Base-by-base conservation (phyloP, 2,329 filamentous ascomycete genomes). In the Monilinia laxa region DNA sequence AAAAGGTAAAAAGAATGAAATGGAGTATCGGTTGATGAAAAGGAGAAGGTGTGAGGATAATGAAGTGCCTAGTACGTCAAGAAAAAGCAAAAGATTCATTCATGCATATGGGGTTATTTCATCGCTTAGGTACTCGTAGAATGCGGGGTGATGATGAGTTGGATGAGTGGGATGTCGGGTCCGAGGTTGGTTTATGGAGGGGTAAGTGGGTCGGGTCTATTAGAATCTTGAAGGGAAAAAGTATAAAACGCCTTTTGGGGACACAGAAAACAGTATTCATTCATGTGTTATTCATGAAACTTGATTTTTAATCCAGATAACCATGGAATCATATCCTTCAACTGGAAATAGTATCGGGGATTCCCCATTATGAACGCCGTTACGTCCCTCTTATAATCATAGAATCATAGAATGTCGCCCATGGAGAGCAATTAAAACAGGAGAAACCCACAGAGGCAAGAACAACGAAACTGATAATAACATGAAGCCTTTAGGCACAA, bases 131-230 rank as follows among this genome's bases (percentile, higher is more conserved):
- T 35, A 35, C 31, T 35, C 31, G 31, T 35, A 35, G 31, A 35
- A 35, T 6, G 31, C 31, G 31, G 31, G 31, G 25, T 25, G 40
- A 25, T 25, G 57, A 38, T 51, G 54, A 56, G 42, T 20, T 12
- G 40, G 47, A 49, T 49, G 47, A 49, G 47, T 23, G 57, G 23
- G 57, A 60, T 51, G 57, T 38, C 42, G 42, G 25, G 57, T 51
- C 6, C 49, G 28, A 60, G 42, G 42, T 25, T 47, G 18, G 18
- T 49, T 59, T 38, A 18, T 60, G 12, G 45, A 60, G 57, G 45
- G 45, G 45, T 38, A 51, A 60, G 45, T 60, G 57, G 42, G 14
- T 38, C 57, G 57, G 42, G 14, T 38, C 57, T 25, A n/a, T 2
- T 51, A 28, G 9, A 51, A 20, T 47, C 16, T 49, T 51, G 28